phyloP scores from a whole-genome alignment of 2,329 filamentous ascomycete species.

The Pseudocercospora cruenta region DNA sequence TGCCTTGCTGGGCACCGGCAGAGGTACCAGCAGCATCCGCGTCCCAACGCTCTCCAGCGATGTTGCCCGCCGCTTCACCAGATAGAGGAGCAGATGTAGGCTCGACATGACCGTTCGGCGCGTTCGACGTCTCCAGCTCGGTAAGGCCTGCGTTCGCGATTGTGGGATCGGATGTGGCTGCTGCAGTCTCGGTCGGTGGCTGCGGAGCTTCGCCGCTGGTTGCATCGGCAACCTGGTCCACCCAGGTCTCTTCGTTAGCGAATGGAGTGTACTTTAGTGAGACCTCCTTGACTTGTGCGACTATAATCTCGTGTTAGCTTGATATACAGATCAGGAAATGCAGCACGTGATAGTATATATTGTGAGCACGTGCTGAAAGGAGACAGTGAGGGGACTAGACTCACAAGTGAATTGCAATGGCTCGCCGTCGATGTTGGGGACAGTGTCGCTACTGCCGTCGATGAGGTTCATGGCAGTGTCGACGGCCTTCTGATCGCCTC shows the following conservation, averaged over 20 bases:
- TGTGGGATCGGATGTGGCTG: constrained; percentile 65
- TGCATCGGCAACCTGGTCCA: constrained; percentile 52
- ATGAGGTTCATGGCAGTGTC: constrained; percentile 76
- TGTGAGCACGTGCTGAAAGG: constrained; percentile 7
- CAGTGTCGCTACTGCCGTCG: constrained; percentile 68
- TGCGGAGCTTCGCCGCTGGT: constrained; percentile 37
- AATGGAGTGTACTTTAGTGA: constrained; percentile 57
- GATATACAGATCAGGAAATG: constrained; percentile 8
- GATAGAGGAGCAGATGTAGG: constrained; percentile 42
- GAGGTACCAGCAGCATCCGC: constrained; percentile 50
- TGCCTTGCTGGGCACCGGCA: constrained; percentile 52
- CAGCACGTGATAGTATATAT: constrained; percentile 18
- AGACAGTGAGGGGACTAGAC: constrained; percentile 38
- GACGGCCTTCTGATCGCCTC: constrained; percentile 75
- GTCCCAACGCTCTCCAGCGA: constrained; percentile 70
- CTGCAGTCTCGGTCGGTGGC: constrained; percentile 17
- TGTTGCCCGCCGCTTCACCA: constrained; percentile 50
- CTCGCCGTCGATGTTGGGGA: constrained; percentile 67
- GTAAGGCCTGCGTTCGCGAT: constrained; percentile 68
- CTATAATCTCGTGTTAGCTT: constrained; percentile 27
- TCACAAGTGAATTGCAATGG: constrained; percentile 72
- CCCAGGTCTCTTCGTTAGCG: constrained; percentile 55
- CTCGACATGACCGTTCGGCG: constrained; percentile 40
- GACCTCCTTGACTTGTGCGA: constrained; percentile 43
- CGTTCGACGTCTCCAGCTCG: constrained; percentile 60